Evolutionary conservation across 352 stramenopile genomes (phyloP), one percentile per base, ranked within the genome.

Genomic region (Globisporangium nodosum): DNA sequence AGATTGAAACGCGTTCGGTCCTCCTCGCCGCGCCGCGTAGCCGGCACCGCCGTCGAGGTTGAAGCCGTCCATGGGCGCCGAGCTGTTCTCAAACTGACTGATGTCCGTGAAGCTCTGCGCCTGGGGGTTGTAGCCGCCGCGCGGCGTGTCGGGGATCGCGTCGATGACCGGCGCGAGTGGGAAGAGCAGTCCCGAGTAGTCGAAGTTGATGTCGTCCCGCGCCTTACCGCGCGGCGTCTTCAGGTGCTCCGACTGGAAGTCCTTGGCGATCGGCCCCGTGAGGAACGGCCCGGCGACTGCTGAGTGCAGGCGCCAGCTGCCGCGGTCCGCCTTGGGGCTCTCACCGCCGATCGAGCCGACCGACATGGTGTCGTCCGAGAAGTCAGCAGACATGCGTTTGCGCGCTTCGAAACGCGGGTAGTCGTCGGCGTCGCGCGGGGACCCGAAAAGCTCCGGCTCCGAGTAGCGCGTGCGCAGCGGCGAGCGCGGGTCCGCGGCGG

Each of bases 311-410:
- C 59, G 59, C 59, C 59, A 65, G 51, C 63, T 73, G 11, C 62
- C 61, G 40, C 67, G 72, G 47, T 75, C 67, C 35, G 60, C 69
- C 39, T 71, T 68, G 24, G 70, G 70, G 49, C 70, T 78, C 27
- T 76, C 66, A 21, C 53, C 56, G 24, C 54, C 49, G 40, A 66
- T 54, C 7, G 70, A 76, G 1, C 63, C 69, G n/a, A 58, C 66
- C 1, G 66, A 75, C 56, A 68, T 70, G n/a, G 70, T 73, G 49
- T 65, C 66, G 45, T 78, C 70, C 5, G 62, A 68, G 49, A 65
- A 64, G 47, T 68, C 62, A 11, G 57, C 52, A 20, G 62, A 65
- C 45, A 65, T 54, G 35, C 54, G 58, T 48, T 66, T 66, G 40
- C 54, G 50, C 27, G 59, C 13, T 6, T 65, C 59, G 40, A 43